Evolutionary conservation across 352 stramenopile genomes (phyloP), one percentile per base, ranked within the genome.

Genomic region (Blastocystis sp.): DNA sequence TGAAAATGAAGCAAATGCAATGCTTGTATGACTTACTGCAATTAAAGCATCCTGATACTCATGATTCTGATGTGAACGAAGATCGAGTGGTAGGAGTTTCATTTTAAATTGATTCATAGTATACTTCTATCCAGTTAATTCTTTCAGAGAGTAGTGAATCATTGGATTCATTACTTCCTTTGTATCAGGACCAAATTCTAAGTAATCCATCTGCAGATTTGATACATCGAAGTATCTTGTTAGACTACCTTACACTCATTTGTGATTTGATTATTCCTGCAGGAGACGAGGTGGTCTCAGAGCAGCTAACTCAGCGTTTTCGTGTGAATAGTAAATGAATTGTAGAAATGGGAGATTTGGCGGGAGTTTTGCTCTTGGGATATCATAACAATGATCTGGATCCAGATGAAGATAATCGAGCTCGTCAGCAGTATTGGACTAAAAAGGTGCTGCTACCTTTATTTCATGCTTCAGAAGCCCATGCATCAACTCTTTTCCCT

Each of bases 251-350:
- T n/a, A 59, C 50, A n/a, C 50, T 59, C 50, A 23, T 63, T n/a
- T 64, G 70, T 43, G 70, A 80, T 41, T 7, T 62, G 45, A 26
- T 80, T 23, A 80, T 80, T 41, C 70, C 70, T 53, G 70, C 50
- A 23, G 70, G 70, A 13, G 70, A 80, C 34, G 39, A 29, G 23
- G 3, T 80, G 13, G 63, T 80, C n/a, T 61, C 70, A 9, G 70
- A 80, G 34, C 37, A 80, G 26, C 45, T 80, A 1, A 64, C 70
- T 34, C 70, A 54, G 45, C 37, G 70, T 80, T 55, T 34, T 62
- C 20, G 23, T 20, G 26, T n/a, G 9, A 9, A 15, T n/a, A 34
- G 29, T 15, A 34, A 41, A n/a, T 70, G 0, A 41, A n/a, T 20
- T 2, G 11, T 77, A 77, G 66, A 55, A 18, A 18, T 80, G 4